Conservation (phyloP, 768 basidiomycete genomes). For the Rubroboletus satanas region DNA sequence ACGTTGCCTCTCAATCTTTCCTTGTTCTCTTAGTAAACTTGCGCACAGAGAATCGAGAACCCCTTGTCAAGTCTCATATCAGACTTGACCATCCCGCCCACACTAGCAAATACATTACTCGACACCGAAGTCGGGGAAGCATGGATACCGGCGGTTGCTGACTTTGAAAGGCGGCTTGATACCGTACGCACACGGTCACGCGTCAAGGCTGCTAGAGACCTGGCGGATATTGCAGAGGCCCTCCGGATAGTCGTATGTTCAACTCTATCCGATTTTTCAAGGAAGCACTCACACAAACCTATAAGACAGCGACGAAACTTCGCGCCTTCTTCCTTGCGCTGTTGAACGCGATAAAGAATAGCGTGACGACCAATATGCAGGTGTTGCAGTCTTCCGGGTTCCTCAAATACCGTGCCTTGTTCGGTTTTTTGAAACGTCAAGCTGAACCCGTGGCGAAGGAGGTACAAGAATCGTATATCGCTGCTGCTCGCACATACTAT, state of each 20-base stretch:
- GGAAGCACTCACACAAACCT: not conserved
- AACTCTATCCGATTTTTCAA: not conserved
- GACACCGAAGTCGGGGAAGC: conserved; percentile 82
- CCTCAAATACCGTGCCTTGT: conserved; percentile 78
- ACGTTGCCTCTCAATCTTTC: conserved; percentile 23
- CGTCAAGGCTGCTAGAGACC: conserved; percentile 82
- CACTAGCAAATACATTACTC: conserved; percentile 69
- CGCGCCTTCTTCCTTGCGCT: conserved; percentile 81
- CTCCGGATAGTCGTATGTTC: conserved; percentile 78
- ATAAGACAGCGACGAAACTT: conserved; percentile 84
- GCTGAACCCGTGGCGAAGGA: conserved; percentile 80
- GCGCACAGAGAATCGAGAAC: conserved; percentile 75
- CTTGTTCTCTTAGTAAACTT: not conserved
- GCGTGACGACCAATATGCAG: conserved; percentile 89
- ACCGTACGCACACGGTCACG: conserved; percentile 68
- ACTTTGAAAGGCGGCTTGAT: conserved; percentile 74
- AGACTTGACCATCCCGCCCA: conserved; percentile 80
- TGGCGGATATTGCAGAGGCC: conserved; percentile 81
- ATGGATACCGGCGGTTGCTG: conserved; percentile 82
- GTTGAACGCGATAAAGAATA: conserved; percentile 76
- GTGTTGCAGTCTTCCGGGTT: conserved; percentile 86
- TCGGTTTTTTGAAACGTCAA: conserved; percentile 80
- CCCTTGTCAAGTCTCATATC: conserved; percentile 78
- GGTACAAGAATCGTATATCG: conserved; percentile 81
- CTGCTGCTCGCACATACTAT: conserved; percentile 83